Conservation (phyloP, 257 asterid genomes). For the Nyctanthes arbortristis region DNA sequence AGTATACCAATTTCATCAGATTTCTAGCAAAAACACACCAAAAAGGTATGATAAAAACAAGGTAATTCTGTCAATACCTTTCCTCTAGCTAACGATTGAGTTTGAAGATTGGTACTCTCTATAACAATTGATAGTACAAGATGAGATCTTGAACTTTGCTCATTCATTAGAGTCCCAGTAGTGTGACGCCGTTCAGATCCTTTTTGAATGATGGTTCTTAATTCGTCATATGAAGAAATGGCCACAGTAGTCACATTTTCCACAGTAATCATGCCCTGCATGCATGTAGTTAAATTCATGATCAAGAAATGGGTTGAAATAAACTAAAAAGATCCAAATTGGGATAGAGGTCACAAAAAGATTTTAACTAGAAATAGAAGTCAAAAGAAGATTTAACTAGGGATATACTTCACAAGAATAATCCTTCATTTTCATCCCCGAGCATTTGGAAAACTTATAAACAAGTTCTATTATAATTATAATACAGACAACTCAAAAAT, state of each 20-base stretch:
- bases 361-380: conserved; percentile 3
- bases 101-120: conserved; percentile 93
- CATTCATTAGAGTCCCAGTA: conserved; percentile 85
- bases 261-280: conserved; percentile 92
- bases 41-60: not conserved
- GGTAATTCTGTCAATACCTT: conserved; percentile 53
- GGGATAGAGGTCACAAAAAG: not conserved
- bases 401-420: no score
- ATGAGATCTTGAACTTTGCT: conserved; percentile 96
- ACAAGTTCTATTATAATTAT: no score
- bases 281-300: conserved; percentile 20
- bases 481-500: not conserved
- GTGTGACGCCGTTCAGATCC: conserved; percentile 96
- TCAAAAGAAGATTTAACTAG: no score
- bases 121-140: conserved; percentile 83
- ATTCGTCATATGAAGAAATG: conserved; percentile 76
- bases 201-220: conserved; percentile 58
- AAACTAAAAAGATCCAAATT: conserved; percentile 6
- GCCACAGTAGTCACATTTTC: conserved; percentile 73
- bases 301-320: conserved; percentile 3
- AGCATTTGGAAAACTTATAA: no score
- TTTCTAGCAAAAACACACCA: conserved; percentile 6
- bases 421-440: no score
- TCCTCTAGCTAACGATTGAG: conserved; percentile 91
- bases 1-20: not conserved